Evolutionary conservation across 169 alveolate species (phyloP).

Genomic region (Plasmodium inui): DNA sequence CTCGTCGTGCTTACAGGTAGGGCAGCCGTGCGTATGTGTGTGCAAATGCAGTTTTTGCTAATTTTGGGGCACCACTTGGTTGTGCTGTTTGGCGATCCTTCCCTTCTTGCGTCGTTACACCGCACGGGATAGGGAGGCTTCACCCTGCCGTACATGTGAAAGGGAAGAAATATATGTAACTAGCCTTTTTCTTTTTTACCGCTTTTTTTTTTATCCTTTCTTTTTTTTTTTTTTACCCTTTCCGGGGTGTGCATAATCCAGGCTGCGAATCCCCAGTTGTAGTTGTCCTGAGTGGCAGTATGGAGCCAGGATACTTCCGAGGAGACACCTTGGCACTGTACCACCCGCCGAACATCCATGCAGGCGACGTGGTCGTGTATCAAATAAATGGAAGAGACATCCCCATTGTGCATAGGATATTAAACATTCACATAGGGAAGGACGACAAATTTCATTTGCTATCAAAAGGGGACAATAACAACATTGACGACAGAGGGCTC

Average conservation of each 20-base stretch:
- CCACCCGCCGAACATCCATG: conserved; percentile 77
- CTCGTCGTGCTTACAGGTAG: conserved; percentile 48
- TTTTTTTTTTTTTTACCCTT: neutral
- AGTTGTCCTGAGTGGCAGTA: conserved; percentile 94
- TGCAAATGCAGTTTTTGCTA: neutral
- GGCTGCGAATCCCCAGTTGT: conserved; percentile 93
- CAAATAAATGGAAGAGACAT: conserved; percentile 89
- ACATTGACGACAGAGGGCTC: conserved; percentile 93
- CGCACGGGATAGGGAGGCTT: neutral
- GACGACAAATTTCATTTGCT: conserved; percentile 84
- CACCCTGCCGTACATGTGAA: conserved; percentile 4
- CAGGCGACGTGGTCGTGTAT: conserved; percentile 85
- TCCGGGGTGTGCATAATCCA: conserved; percentile 12
- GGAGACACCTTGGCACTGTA: conserved; percentile 93
- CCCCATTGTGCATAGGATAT: conserved; percentile 94
- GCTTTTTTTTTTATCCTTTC: neutral
- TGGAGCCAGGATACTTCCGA: conserved; percentile 95
- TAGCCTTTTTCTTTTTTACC: neutral
- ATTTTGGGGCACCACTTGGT: neutral
- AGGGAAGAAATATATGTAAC: neutral
- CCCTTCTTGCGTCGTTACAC: neutral
- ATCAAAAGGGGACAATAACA: conserved; percentile 95
- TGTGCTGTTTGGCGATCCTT: neutral
- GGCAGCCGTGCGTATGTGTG: neutral
- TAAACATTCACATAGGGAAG: conserved; percentile 85